Conservation (phyloP, 2,329 filamentous ascomycete species). For the Pyrenophora graminea region DNA sequence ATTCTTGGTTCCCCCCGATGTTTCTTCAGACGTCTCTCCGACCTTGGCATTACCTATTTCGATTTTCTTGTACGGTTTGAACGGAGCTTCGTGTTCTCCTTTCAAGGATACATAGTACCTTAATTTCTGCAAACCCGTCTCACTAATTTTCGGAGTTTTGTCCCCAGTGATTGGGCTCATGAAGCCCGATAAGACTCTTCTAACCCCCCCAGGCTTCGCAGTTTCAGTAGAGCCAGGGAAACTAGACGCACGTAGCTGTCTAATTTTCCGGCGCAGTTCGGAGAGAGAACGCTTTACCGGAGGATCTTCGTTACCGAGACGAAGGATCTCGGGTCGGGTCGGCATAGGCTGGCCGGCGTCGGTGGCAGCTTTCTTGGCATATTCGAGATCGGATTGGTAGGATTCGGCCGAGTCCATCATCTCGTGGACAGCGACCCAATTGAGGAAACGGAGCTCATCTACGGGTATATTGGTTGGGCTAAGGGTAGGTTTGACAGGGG, state of each 20-base stretch:
- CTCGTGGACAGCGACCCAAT: conserved; percentile 55
- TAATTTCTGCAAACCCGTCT: no score
- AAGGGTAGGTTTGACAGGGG: conserved; percentile 12
- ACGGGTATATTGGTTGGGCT: conserved; percentile 49
- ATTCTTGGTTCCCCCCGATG: no score
- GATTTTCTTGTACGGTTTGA: no score
- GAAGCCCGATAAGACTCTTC: no score
- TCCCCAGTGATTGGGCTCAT: no score
- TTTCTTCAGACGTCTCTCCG: no score
- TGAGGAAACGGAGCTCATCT: conserved; percentile 53
- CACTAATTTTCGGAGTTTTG: no score
- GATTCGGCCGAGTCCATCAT: conserved; percentile 48
- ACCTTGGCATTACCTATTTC: no score
- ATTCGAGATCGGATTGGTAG: conserved; percentile 14
- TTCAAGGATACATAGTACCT: no score
- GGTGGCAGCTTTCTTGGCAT: conserved; percentile 17
- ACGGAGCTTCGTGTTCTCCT: no score
- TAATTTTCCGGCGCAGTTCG: conserved; percentile 10
- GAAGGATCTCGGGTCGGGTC: conserved; percentile 1
- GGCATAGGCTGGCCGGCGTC: conserved; percentile 10
- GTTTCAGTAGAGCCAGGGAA: not conserved
- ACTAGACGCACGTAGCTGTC: conserved; percentile 1
- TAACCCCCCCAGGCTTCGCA: no score
- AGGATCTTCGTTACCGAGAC: conserved; percentile 2
- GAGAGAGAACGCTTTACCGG: not conserved